A percentile compares a stretch with the other conserved stretches of the same genome.
phyloP scores from a whole-genome alignment of 2,329 filamentous ascomycete genomes.

The Teratosphaeria nubilosa region DNA sequence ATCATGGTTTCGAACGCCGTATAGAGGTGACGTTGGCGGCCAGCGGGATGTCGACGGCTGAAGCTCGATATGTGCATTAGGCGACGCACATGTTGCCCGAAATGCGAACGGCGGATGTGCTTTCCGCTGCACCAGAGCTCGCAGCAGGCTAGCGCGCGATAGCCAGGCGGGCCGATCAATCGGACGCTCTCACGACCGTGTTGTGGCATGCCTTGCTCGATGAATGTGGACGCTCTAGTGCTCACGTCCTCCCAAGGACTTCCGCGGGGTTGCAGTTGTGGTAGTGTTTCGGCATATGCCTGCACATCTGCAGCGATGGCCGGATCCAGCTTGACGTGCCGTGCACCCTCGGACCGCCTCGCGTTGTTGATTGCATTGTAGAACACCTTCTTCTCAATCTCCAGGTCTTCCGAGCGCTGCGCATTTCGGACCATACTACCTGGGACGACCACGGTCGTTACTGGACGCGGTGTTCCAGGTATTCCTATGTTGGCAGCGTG shows the following conservation, averaged over 20 bases:
- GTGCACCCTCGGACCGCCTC: not conserved
- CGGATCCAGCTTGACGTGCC: not conserved
- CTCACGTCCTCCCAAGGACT: not conserved
- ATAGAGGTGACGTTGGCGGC: not conserved
- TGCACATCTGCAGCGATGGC: not conserved
- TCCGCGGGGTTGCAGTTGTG: too few species aligned
- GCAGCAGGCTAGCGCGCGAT: constrained; percentile 8
- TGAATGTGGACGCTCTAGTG: not conserved
- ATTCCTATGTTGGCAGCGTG: not conserved
- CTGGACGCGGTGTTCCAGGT: not conserved
- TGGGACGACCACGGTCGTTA: not conserved
- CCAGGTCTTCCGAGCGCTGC: not conserved
- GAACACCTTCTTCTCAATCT: not conserved
- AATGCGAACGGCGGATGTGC: constrained; percentile 6
- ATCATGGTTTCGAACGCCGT: constrained; percentile 4
- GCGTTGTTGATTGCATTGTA: not conserved
- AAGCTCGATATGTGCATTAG: not conserved
- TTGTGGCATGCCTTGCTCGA: not conserved
- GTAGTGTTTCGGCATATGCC: not conserved
- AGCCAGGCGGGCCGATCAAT: constrained; percentile 8
- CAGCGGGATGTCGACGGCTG: not conserved
- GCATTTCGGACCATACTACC: not conserved
- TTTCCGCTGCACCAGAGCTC: constrained; percentile 10
- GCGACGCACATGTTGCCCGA: not conserved
- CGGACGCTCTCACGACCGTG: not conserved